Base-by-base conservation (phyloP, 1,284 basidiomycete species). In the Malassezia japonica region DNA sequence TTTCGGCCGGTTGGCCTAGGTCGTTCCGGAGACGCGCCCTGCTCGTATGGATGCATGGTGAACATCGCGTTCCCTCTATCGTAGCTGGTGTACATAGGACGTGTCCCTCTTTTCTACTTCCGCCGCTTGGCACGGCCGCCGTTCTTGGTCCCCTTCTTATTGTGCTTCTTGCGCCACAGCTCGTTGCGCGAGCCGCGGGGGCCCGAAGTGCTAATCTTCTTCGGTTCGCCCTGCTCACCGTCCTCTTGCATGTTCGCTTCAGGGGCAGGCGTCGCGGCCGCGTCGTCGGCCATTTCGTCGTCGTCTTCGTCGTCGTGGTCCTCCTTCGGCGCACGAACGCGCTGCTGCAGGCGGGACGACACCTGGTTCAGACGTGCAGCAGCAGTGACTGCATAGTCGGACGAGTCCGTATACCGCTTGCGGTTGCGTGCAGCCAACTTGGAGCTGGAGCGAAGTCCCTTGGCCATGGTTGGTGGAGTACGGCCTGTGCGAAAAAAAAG, bases 401-500 rank as follows among this genome's bases (percentile, higher is more conserved):
- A 64, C 46, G 65, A 66, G 25, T 61, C 82, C 47, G 82, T 78
- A 69, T 82, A 79, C 55, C 92, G 83, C 76, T 94, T 95, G 68
- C 85, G 84, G 13, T 83, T 79, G 57, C 91, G 82, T 70, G 83
- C 86, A 28, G 82, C 78, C 46, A 88, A 83, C 76, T 94, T 94
- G 57, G 81, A 79, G 77, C 90, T 92, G 16, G 87, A 87, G 69
- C 90, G 81, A 45, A 85, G 81, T 35, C 87, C 90, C 78, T 95
- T 96, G 51, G 87, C 90, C 91, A 95, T 92, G 35, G 61, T 70
- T 54, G 57, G 10, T 10, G 31, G 13, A 42, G 15, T 13, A 25
- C 20, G 40, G 35, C 24, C 31, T 34, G 31, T 41, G 28, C 47
- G 34, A 18, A 23, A 13, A 39, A 27, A 46, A 46, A 35, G 29